Evolutionary conservation across 148 eudicot genomes (phyloP).

Genomic region (Drosera capensis): DNA sequence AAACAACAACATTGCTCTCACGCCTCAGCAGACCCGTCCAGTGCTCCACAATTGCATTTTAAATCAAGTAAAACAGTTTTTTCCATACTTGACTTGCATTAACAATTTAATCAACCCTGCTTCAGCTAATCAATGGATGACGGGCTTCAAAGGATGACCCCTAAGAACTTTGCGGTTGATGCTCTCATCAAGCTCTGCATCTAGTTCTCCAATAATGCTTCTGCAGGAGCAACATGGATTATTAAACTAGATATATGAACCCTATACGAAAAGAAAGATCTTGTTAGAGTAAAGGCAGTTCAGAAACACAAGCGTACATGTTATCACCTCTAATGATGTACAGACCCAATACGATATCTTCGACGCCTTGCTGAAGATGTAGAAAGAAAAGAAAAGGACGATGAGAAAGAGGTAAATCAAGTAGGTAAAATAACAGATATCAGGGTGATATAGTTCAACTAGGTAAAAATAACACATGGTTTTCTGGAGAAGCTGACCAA

Average conservation of each 20-base stretch:
- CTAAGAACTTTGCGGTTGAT: conserved; percentile 54
- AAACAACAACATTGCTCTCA: background rate
- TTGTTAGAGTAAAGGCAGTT: background rate
- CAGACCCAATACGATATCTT: conserved; percentile 81
- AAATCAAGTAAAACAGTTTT: background rate
- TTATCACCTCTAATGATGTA: conserved; percentile 95
- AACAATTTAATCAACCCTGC: background rate
- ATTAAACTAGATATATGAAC: background rate
- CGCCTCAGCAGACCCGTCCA: too few relatives aligned
- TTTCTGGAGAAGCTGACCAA: conserved; percentile 8
- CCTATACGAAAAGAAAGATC: background rate
- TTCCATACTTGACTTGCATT: background rate
- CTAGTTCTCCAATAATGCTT: conserved; percentile 81
- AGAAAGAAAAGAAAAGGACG: background rate
- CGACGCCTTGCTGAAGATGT: conserved; percentile 76
- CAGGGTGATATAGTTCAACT: too few relatives aligned
- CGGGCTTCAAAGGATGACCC: conserved; percentile 76
- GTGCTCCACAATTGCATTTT: too few relatives aligned
- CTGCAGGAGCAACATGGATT: conserved; percentile 19
- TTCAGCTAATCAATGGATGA: conserved; percentile 37
- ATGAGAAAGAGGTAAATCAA: background rate
- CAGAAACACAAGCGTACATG: conserved; percentile 40
- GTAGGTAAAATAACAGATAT: background rate
- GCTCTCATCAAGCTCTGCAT: conserved; percentile 72
- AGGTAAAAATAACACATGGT: background rate